Conservation (phyloP, 1,139 yeast species). For the Suhomyces kunorum region DNA sequence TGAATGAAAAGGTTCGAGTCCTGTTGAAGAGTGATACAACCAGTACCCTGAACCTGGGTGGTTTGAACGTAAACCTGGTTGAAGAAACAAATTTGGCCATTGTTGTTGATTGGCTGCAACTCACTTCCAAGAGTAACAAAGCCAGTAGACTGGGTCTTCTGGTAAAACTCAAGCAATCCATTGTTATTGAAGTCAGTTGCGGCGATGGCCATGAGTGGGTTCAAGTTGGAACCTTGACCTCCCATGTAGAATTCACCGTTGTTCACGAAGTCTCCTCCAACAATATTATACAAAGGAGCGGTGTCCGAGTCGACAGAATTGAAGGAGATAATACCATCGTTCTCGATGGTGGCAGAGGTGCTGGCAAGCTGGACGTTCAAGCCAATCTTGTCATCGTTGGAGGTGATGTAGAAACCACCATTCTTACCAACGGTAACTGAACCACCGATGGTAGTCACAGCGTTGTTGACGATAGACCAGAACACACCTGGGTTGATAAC, state of each 20-base stretch:
- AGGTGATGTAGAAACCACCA: slow-evolving; percentile 27
- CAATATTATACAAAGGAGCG: slow-evolving; percentile 24
- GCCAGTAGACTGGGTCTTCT: slow-evolving; percentile 22
- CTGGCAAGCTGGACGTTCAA: slow-evolving; percentile 14
- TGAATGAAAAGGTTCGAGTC: slow-evolving; percentile 24
- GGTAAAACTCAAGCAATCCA: slow-evolving; percentile 31
- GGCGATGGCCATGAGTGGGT: slow-evolving; percentile 24
- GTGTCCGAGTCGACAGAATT: slow-evolving; percentile 16
- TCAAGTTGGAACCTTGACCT: slow-evolving; percentile 23
- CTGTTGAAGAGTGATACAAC: slow-evolving; percentile 30
- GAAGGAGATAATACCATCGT: slow-evolving; percentile 18
- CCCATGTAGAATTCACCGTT: slow-evolving; percentile 33
- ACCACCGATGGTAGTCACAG: slow-evolving; percentile 26
- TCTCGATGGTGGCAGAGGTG: slow-evolving; percentile 12
- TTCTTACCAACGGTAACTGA: slow-evolving; percentile 24
- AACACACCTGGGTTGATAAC: slow-evolving; percentile 30
- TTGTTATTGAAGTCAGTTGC: slow-evolving; percentile 27
- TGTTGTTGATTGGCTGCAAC: slow-evolving; percentile 24
- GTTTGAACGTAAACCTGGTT: slow-evolving; percentile 27
- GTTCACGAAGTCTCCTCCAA: slow-evolving; percentile 26
- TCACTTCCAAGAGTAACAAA: slow-evolving; percentile 24
- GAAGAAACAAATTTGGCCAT: slow-evolving; percentile 34
- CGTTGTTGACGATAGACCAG: slow-evolving; percentile 37
- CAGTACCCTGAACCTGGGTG: slow-evolving; percentile 28
- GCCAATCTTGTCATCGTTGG: slow-evolving; percentile 8